Conservation (phyloP, 352 stramenopile species). For the Pythium aristosporum region DNA sequence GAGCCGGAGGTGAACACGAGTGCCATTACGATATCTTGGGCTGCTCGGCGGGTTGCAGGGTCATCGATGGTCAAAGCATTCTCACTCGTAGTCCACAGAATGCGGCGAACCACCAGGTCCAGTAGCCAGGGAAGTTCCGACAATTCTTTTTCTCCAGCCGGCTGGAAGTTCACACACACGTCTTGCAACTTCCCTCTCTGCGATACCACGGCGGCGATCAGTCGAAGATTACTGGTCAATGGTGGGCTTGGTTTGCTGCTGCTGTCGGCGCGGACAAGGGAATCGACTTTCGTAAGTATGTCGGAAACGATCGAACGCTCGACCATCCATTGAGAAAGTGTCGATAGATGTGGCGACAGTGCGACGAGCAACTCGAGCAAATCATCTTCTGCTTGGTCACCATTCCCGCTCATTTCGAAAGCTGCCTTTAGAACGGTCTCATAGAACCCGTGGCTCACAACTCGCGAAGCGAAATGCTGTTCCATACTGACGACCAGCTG, state of each 20-base stretch:
- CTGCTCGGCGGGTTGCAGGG: slow-evolving; percentile 11
- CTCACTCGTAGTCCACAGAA: slow-evolving; percentile 15
- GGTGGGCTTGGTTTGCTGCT: too few species aligned
- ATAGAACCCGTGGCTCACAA: neutral
- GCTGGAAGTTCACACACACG: neutral
- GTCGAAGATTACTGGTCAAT: neutral
- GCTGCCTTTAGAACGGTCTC: neutral
- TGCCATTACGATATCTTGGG: neutral
- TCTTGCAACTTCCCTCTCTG: neutral
- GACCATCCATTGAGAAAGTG: slow-evolving; percentile 5
- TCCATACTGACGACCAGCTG: neutral
- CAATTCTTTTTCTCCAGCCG: neutral
- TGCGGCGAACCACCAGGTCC: neutral
- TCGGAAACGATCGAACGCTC: neutral
- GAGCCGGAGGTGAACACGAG: slow-evolving; percentile 1
- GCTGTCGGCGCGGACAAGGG: neutral
- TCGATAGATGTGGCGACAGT: slow-evolving; percentile 1
- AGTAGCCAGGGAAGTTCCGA: slow-evolving; percentile 10
- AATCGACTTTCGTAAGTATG: slow-evolving; percentile 4
- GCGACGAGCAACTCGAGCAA: slow-evolving; percentile 10
- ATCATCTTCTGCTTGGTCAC: neutral
- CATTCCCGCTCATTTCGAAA: neutral
- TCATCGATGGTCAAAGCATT: neutral
- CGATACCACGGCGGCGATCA: slow-evolving; percentile 3
- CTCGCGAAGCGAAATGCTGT: neutral